Conservation (phyloP, 148 eudicot species). For the Camellia granthamiana region DNA sequence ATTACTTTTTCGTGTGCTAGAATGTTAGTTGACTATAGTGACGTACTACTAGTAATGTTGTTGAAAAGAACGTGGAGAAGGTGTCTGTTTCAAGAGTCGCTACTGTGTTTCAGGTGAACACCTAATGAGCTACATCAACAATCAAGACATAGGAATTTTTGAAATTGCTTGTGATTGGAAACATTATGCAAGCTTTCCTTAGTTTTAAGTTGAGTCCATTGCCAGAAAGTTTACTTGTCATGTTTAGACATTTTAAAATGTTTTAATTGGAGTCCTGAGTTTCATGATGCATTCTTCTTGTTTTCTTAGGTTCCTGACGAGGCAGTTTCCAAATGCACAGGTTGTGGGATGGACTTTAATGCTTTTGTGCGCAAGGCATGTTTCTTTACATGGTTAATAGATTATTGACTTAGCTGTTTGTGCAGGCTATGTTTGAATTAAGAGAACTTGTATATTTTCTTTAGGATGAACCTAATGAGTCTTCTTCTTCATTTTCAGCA, state of each 20-base stretch:
- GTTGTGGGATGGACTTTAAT: conserved; percentile 64
- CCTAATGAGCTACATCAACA: not conserved
- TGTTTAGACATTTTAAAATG: not conserved
- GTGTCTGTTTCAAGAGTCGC: not conserved
- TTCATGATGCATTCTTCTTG: not conserved
- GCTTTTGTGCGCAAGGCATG: conserved; percentile 80
- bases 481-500: conserved; percentile 41
- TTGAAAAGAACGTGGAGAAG: not conserved
- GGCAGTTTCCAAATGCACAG: conserved; percentile 79
- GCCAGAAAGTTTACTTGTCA: not conserved
- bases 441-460: not conserved
- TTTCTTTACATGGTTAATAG: not conserved
- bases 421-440: conserved; percentile 9
- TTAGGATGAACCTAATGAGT: conserved; percentile 12
- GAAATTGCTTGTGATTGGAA: not conserved
- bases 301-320: conserved; percentile 77
- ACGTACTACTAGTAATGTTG: conserved; percentile 2
- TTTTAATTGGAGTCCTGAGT: conserved; percentile 1
- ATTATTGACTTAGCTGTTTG: conserved; percentile 1
- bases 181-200: not conserved
- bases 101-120: not conserved
- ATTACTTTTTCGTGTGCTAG: not conserved
- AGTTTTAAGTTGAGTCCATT: not conserved
- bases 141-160: not conserved
- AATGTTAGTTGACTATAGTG: not conserved